Evolutionary conservation across 805 yeast genomes (phyloP).

Genomic region (Yamadazyma ubonensis): DNA sequence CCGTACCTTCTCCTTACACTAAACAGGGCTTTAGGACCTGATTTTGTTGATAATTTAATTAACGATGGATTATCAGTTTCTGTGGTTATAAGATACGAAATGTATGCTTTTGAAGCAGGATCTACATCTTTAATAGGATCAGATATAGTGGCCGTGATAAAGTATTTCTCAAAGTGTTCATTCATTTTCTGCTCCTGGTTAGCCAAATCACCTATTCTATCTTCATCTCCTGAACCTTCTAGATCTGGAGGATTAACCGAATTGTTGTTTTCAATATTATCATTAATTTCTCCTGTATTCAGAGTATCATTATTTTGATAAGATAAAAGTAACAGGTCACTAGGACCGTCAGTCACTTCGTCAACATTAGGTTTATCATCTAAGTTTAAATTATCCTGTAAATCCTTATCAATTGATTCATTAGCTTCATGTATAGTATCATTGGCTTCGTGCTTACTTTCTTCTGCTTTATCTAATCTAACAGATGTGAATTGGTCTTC

Average conservation of each 20-base stretch:
- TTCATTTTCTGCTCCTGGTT: conserved; percentile 10
- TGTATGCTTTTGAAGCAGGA: conserved; percentile 67
- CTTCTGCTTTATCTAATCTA: conserved; percentile 54
- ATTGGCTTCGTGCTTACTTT: conserved; percentile 11
- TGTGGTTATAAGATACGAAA: conserved; percentile 68
- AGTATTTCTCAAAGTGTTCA: conserved; percentile 14
- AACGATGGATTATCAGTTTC: conserved; percentile 62
- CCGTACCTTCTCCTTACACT: conserved; percentile 77
- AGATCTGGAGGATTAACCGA: no score
- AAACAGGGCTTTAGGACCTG: conserved; percentile 25
- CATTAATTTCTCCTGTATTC: no score
- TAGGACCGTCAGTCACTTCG: not conserved
- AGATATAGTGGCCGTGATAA: conserved; percentile 40
- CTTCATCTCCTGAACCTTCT: conserved; percentile 2
- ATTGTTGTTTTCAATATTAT: not conserved
- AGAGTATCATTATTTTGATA: not conserved
- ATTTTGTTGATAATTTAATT: conserved; percentile 25
- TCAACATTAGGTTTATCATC: not conserved
- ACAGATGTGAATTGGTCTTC: conserved; percentile 58
- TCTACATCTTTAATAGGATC: conserved; percentile 72
- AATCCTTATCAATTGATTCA: not conserved
- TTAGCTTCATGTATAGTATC: conserved; percentile 15
- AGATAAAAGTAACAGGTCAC: conserved; percentile 3
- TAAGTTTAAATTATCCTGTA: not conserved
- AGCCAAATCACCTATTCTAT: conserved; percentile 5